Evolutionary conservation across 164 flowering plant genomes (phyloP).

Genomic region (Sedum album): DNA sequence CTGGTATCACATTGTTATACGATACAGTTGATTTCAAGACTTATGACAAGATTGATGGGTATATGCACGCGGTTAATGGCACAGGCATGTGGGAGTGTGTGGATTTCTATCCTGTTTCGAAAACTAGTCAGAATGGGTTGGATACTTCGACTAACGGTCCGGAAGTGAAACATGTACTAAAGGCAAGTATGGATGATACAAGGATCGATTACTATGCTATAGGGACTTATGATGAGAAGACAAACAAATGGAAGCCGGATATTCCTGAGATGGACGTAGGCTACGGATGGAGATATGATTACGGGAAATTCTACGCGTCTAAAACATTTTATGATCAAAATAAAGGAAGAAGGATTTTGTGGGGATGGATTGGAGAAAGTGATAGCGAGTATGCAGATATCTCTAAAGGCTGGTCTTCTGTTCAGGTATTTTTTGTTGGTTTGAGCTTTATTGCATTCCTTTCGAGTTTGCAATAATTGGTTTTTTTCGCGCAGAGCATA

Average conservation of each 20-base stretch:
- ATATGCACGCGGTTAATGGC: slow-evolving; percentile 1
- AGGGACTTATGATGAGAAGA: slow-evolving; percentile 3
- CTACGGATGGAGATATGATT: slow-evolving; percentile 7
- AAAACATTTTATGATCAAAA: slow-evolving; percentile 8
- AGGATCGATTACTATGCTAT: slow-evolving; percentile 7
- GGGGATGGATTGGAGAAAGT: slow-evolving; percentile 10
- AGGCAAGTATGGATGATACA: slow-evolving; percentile 9
- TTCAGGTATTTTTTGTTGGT: neutral
- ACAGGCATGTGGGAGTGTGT: slow-evolving; percentile 11
- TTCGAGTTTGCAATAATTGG: no score
- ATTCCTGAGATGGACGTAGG: slow-evolving; percentile 6
- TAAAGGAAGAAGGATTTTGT: slow-evolving; percentile 6
- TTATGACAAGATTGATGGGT: slow-evolving; percentile 2
- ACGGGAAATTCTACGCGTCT: slow-evolving; percentile 8
- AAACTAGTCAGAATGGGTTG: slow-evolving; percentile 1
- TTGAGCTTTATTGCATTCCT: neutral
- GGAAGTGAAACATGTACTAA: slow-evolving; percentile 8
- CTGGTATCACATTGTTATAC: slow-evolving; percentile 4
- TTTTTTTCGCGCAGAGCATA: neutral
- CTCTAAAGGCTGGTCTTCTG: slow-evolving; percentile 6
- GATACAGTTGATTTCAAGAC: slow-evolving; percentile 2
- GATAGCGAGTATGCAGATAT: slow-evolving; percentile 10
- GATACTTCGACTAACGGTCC: slow-evolving; percentile 4
- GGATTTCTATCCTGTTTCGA: slow-evolving; percentile 6
- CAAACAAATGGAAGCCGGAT: slow-evolving; percentile 3